phyloP scores from a whole-genome alignment of 2,329 filamentous ascomycete species.

The Ilyonectria sp. region DNA sequence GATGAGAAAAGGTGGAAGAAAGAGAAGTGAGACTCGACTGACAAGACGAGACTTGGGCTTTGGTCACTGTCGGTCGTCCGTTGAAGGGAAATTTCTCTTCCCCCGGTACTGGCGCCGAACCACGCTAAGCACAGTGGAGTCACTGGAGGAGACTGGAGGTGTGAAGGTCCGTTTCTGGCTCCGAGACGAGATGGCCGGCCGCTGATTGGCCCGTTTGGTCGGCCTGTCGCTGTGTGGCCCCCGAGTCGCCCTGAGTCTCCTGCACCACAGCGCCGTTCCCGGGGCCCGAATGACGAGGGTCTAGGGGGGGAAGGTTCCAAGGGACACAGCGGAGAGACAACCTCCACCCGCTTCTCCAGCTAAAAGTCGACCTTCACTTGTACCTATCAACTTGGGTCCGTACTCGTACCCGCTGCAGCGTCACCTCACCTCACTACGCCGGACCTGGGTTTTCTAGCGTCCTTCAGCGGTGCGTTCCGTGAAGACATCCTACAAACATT shows the following conservation, averaged over 20 bases:
- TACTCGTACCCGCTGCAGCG: background rate
- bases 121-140: slow-evolving; percentile 14
- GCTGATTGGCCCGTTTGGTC: slow-evolving; percentile 37
- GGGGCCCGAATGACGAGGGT: slow-evolving; percentile 45
- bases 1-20: slow-evolving; percentile 15
- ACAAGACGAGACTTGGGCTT: slow-evolving; percentile 2
- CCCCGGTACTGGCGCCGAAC: slow-evolving; percentile 28
- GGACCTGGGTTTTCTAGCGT: background rate
- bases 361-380: too few species aligned
- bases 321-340: background rate
- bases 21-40: slow-evolving; percentile 12
- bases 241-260: background rate
- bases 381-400: background rate
- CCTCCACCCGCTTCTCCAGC: too few species aligned
- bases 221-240: slow-evolving; percentile 8
- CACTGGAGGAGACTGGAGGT: background rate
- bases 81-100: slow-evolving; percentile 41
- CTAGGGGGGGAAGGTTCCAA: background rate
- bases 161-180: slow-evolving; percentile 43
- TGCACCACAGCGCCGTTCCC: slow-evolving; percentile 41
- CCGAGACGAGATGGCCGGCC: slow-evolving; percentile 31
- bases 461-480: background rate
- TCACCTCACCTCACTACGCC: background rate
- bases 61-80: slow-evolving; percentile 12
- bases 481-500: too few species aligned